Percentiles rank a stretch among this genome's conserved stretches.
Conservation (phyloP, 1,284 basidiomycete species). For the Cryptococcus wingfieldii region DNA sequence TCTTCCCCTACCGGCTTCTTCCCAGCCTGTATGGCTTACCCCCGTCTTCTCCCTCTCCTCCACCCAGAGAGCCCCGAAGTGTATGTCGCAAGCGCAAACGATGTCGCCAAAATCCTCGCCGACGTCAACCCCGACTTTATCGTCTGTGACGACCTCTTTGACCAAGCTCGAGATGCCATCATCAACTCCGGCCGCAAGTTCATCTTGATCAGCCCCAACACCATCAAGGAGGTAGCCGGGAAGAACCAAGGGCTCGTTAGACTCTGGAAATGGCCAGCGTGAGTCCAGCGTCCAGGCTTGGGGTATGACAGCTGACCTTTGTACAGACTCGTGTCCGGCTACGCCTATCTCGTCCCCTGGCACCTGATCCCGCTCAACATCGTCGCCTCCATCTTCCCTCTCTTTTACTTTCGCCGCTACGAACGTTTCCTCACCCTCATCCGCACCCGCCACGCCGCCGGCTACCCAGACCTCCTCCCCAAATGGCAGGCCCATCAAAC, state of each 20-base stretch:
- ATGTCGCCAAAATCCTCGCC: slow-evolving; percentile 2
- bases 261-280: slow-evolving; percentile 15
- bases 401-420: slow-evolving; percentile 9
- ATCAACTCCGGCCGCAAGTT: slow-evolving; percentile 2
- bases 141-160: slow-evolving; percentile 15
- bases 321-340: background rate
- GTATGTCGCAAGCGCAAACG: slow-evolving; percentile 14
- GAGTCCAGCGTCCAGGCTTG: slow-evolving; percentile 4
- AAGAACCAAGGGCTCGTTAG: slow-evolving; percentile 6
- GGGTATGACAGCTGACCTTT: background rate
- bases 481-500: background rate
- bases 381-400: slow-evolving; percentile 8
- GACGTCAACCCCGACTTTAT: slow-evolving; percentile 15
- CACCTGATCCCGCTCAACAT: slow-evolving; percentile 17
- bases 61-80: slow-evolving; percentile 14
- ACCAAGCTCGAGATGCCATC: slow-evolving; percentile 15
- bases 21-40: background rate
- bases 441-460: slow-evolving; percentile 13
- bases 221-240: slow-evolving; percentile 16
- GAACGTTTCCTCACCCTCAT: slow-evolving; percentile 6
- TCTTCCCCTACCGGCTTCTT: too few relatives aligned
- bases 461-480: slow-evolving; percentile 13
- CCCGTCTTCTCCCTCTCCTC: slow-evolving; percentile 1
- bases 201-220: slow-evolving; percentile 19
- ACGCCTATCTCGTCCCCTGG: slow-evolving; percentile 5